phyloP scores from a whole-genome alignment of 1,139 yeast species.

The Citeromyces siamensis region DNA sequence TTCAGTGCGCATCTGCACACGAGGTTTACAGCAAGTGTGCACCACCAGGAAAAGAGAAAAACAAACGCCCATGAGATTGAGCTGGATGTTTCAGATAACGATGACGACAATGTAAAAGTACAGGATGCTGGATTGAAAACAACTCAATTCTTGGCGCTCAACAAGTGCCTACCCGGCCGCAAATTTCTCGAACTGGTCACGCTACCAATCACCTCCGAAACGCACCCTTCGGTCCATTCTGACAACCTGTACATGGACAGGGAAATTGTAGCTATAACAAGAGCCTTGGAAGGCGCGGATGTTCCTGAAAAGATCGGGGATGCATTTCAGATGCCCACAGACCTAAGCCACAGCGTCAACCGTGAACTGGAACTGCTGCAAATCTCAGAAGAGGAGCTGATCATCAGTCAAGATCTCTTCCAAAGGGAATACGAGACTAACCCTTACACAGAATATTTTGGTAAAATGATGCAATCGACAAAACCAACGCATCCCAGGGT shows the following conservation, averaged over 20 bases:
- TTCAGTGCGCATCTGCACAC: slow-evolving; percentile 87
- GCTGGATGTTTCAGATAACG: slow-evolving; percentile 22
- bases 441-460: background rate
- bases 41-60: slow-evolving; percentile 17
- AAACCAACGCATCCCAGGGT: background rate
- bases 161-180: slow-evolving; percentile 64
- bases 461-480: background rate
- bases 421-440: background rate
- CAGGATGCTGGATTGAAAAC: slow-evolving; percentile 11
- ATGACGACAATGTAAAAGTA: slow-evolving; percentile 12
- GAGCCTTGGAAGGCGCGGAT: slow-evolving; percentile 22
- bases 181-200: slow-evolving; percentile 33
- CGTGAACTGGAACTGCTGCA: background rate
- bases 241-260: slow-evolving; percentile 25
- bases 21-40: slow-evolving; percentile 42
- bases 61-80: slow-evolving; percentile 26
- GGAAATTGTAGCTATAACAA: slow-evolving; percentile 35
- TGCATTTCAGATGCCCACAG: slow-evolving; percentile 4
- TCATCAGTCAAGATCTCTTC: background rate
- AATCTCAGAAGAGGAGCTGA: background rate
- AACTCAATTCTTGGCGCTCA: slow-evolving; percentile 69
- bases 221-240: slow-evolving; percentile 14
- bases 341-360: slow-evolving; percentile 8
- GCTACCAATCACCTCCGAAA: slow-evolving; percentile 19
- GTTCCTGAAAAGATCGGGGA: background rate